phyloP scores from a whole-genome alignment of 345 rosid genomes.

The Rhodomyrtus tomentosa region DNA sequence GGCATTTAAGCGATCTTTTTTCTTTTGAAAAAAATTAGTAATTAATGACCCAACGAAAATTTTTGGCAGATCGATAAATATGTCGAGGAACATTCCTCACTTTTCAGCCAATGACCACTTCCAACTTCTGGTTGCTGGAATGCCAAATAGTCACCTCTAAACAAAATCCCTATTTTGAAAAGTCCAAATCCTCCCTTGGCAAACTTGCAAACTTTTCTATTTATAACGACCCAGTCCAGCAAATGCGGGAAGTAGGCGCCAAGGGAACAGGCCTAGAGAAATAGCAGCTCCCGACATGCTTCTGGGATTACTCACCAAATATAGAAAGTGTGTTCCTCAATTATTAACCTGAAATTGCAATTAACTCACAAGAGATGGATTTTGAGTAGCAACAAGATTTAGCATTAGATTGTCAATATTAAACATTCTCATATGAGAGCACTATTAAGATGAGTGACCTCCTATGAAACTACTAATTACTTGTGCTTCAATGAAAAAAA shows the following conservation, averaged over 20 bases:
- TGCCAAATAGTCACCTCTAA: neutral
- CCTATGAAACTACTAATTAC: neutral
- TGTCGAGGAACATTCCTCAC: neutral
- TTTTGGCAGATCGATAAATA: too few relatives aligned
- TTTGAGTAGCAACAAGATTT: neutral
- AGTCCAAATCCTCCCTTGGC: neutral
- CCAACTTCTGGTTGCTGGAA: neutral
- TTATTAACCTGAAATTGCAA: neutral
- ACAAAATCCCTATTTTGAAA: neutral
- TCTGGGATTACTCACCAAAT: neutral
- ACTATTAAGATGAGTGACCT: neutral
- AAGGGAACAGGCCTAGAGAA: neutral
- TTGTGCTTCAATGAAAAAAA: neutral
- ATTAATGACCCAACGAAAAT: too few relatives aligned
- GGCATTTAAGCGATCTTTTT: too few relatives aligned
- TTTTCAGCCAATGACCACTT: neutral
- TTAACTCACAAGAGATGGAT: neutral
- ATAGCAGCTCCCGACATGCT: neutral
- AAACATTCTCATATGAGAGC: neutral
- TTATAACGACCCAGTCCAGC: neutral
- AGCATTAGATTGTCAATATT: neutral
- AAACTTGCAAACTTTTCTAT: neutral
- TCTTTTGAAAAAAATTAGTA: too few relatives aligned
- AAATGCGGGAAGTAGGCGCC: neutral
- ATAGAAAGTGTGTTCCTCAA: neutral